phyloP scores from a whole-genome alignment of 2,329 filamentous ascomycete genomes.

The Diaporthe nobilis region DNA sequence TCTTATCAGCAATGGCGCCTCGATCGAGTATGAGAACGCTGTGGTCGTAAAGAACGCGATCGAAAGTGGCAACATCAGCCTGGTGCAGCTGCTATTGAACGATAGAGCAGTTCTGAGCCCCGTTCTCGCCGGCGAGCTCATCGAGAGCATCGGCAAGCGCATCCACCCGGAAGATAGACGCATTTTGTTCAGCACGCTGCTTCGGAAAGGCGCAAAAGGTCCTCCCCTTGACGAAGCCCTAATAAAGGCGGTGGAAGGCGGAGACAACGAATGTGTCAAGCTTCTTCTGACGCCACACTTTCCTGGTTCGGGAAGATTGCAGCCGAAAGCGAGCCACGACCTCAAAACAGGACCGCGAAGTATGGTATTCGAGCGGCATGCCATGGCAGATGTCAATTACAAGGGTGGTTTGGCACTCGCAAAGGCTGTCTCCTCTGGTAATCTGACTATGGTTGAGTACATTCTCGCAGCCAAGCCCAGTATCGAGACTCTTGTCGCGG shows the following conservation, averaged over 20 bases:
- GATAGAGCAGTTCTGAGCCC: slow-evolving; percentile 60
- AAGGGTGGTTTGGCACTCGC: slow-evolving; percentile 66
- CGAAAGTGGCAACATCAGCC: slow-evolving; percentile 58
- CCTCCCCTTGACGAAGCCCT: slow-evolving; percentile 63
- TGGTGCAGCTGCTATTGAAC: slow-evolving; percentile 63
- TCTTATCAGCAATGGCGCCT: slow-evolving; percentile 67
- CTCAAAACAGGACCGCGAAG: slow-evolving; percentile 49
- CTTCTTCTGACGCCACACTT: slow-evolving; percentile 66
- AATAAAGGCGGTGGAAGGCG: slow-evolving; percentile 63
- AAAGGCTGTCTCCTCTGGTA: slow-evolving; percentile 61
- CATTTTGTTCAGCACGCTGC: slow-evolving; percentile 59
- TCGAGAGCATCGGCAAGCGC: slow-evolving; percentile 63
- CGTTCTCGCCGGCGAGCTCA: slow-evolving; percentile 63
- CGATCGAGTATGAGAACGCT: slow-evolving; percentile 67
- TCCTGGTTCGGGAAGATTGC: slow-evolving; percentile 49
- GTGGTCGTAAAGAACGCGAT: slow-evolving; percentile 65
- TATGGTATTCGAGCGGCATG: slow-evolving; percentile 59
- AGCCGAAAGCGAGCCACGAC: slow-evolving; percentile 47
- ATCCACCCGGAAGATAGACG: slow-evolving; percentile 61
- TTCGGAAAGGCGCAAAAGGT: slow-evolving; percentile 67
- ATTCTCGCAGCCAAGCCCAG: slow-evolving; percentile 64
- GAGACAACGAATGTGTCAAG: slow-evolving; percentile 62
- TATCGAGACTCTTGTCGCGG: slow-evolving; percentile 60
- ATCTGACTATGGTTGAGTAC: slow-evolving; percentile 59
- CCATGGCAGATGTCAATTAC: slow-evolving; percentile 66